Base-by-base conservation (phyloP, 257 asterid species). In the Nicotiana knightiana region DNA sequence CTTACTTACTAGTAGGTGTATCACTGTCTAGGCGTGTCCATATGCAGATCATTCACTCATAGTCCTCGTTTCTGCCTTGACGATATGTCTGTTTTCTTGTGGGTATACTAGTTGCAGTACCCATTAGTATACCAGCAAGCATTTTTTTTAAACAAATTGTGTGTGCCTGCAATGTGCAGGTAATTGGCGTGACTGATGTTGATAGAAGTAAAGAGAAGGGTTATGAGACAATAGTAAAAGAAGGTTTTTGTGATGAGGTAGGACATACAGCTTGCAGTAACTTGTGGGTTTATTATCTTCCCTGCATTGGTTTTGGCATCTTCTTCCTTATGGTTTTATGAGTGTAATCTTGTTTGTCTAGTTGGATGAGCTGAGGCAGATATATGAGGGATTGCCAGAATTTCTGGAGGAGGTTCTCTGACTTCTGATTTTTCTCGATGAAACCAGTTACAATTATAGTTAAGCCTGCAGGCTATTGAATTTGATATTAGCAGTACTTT, bases 281-380 rank as follows among this genome's bases (percentile, higher is more conserved):
- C 24, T 73, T 73, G 62, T 51, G 79, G 79, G 63, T 66, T 51
- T 51, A 58, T 6, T 81, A 18, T 65, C 67, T 81, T 48, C 65
- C 17, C 65, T 81, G 21, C 83, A 46, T 18, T 81, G 82, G 48
- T 48, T 77, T 66, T 66, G 57, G 32, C 16, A 39, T 71, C 58
- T 77, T 65, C 51, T 57, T 61, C 39, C 76, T 77, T 66, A 67
- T 67, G 63, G 43, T 68, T 71, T 66, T 24, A 37, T 62, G 73
- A 65, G 57, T 67, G 57, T 61, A 78, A 82, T 80, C 81, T 71
- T 82, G 71, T 85, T 78, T 85, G 77, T 95, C 90, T 90, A 96
- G 99, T 88, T 96, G 90, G 99, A 96, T 79, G 99, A 96, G 88
- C 93, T 96, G 88, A 93, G 98, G 89, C 98, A 96, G 88, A 93